phyloP scores from a whole-genome alignment of 768 basidiomycete species.

The Suillus discolor region DNA sequence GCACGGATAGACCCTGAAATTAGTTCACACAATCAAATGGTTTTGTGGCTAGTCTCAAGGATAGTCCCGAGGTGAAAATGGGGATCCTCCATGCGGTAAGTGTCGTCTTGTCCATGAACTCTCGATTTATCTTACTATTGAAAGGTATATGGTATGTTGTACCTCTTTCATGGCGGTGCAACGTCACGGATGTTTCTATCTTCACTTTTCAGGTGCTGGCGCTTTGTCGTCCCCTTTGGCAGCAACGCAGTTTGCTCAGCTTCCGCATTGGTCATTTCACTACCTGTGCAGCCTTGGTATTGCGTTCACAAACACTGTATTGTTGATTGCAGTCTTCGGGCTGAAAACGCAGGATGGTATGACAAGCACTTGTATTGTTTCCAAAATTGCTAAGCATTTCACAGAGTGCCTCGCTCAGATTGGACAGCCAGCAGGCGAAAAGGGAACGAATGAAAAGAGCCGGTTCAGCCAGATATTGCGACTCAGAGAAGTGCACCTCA shows the following conservation, averaged over 20 bases:
- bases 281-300: slow-evolving; percentile 62
- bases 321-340: slow-evolving; percentile 60
- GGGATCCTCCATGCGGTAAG: slow-evolving; percentile 42
- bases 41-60: slow-evolving; percentile 43
- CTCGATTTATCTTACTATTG: not conserved
- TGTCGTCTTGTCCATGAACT: slow-evolving; percentile 6
- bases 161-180: not conserved
- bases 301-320: slow-evolving; percentile 54
- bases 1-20: not conserved
- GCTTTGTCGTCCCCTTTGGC: slow-evolving; percentile 54
- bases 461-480: slow-evolving; percentile 49
- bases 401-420: slow-evolving; percentile 40
- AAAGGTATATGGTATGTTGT: slow-evolving; percentile 1
- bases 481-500: slow-evolving; percentile 42
- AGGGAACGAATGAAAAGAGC: slow-evolving; percentile 32
- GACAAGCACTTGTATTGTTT: slow-evolving; percentile 9
- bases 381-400: not conserved
- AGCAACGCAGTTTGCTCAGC: slow-evolving; percentile 51
- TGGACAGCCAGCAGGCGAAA: slow-evolving; percentile 33
- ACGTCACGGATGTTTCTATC: not conserved
- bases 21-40: slow-evolving; percentile 53
- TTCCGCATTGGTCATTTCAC: slow-evolving; percentile 41
- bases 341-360: slow-evolving; percentile 69
- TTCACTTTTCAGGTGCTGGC: slow-evolving; percentile 38
- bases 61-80: slow-evolving; percentile 42